Evolutionary conservation across 2,329 filamentous ascomycete species (phyloP).

Genomic region (Talaromyces atroroseus): DNA sequence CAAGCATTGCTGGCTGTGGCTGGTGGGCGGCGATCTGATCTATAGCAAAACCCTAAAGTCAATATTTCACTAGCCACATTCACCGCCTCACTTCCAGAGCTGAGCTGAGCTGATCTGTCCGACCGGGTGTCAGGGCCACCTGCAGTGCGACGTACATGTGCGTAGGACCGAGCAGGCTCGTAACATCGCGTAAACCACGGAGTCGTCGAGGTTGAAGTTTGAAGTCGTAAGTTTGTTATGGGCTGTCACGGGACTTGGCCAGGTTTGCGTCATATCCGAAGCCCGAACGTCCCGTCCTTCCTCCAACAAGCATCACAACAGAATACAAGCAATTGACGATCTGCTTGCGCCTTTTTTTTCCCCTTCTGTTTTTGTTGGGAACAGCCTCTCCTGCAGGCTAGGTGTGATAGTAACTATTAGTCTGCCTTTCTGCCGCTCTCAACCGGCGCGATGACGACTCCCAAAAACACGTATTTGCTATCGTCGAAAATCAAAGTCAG

Average conservation of each 20-base stretch:
- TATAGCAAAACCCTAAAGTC: neutral
- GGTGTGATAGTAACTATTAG: too few species aligned
- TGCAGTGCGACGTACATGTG: neutral
- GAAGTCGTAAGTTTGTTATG: neutral
- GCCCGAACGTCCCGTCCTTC: neutral
- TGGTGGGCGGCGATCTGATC: slow-evolving; percentile 9
- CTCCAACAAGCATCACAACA: neutral
- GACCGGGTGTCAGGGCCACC: neutral
- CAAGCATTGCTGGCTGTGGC: slow-evolving; percentile 8
- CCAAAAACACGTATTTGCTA: slow-evolving; percentile 12
- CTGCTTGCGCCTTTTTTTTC: neutral
- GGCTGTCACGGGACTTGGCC: neutral
- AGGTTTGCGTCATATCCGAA: neutral
- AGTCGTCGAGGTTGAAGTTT: too few species aligned
- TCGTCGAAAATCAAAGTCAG: slow-evolving; percentile 15
- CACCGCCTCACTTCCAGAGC: slow-evolving; percentile 7
- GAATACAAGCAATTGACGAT: neutral
- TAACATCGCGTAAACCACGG: too few species aligned
- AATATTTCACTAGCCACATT: slow-evolving; percentile 10
- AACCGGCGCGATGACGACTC: neutral
- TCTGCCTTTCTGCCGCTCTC: neutral
- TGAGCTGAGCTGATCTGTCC: neutral
- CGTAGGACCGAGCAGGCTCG: neutral
- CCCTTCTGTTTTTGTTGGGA: neutral
- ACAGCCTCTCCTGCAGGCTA: neutral